Evolutionary conservation across 352 stramenopile species (phyloP).

Genomic region (Pythium dissimile): DNA sequence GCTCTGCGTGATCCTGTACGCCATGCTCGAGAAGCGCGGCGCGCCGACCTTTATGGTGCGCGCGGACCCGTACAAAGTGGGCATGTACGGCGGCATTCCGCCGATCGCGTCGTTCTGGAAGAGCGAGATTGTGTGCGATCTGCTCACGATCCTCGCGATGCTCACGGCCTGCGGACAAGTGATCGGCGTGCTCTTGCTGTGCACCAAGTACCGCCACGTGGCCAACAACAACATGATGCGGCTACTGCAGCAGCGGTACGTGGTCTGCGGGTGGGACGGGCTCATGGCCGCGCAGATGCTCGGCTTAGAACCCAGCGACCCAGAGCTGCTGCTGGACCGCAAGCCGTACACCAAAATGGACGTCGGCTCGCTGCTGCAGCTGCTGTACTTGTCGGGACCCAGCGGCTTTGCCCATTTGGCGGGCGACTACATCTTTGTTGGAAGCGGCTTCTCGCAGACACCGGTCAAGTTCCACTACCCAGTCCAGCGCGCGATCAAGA

Average conservation of each 20-base stretch:
- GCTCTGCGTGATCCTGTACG: conserved; percentile 39
- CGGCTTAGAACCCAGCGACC: conserved; percentile 44
- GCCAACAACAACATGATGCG: conserved; percentile 45
- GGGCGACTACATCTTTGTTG: conserved; percentile 51
- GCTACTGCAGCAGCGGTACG: conserved; percentile 47
- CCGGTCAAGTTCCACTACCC: conserved; percentile 34
- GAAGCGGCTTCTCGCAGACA: conserved; percentile 34
- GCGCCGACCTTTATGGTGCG: conserved; percentile 51
- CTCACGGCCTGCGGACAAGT: conserved; percentile 30
- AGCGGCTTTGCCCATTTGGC: conserved; percentile 44
- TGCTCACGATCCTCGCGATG: conserved; percentile 37
- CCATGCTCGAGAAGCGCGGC: conserved; percentile 39
- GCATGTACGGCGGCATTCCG: conserved; percentile 41
- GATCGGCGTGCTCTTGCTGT: conserved; percentile 31
- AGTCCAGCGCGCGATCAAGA: conserved; percentile 28
- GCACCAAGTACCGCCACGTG: conserved; percentile 41
- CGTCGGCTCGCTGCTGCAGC: conserved; percentile 41
- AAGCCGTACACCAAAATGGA: conserved; percentile 33
- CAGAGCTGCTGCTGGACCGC: conserved; percentile 23
- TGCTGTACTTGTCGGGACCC: conserved; percentile 48
- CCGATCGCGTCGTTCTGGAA: conserved; percentile 43
- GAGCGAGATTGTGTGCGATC: conserved; percentile 57
- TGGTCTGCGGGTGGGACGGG: conserved; percentile 52
- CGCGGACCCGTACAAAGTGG: conserved; percentile 28
- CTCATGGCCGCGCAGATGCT: conserved; percentile 37